A percentile compares a stretch with the other conserved stretches of the same genome.
Evolutionary conservation across 345 rosid genomes (phyloP).

Genomic region (Corymbia maculata): DNA sequence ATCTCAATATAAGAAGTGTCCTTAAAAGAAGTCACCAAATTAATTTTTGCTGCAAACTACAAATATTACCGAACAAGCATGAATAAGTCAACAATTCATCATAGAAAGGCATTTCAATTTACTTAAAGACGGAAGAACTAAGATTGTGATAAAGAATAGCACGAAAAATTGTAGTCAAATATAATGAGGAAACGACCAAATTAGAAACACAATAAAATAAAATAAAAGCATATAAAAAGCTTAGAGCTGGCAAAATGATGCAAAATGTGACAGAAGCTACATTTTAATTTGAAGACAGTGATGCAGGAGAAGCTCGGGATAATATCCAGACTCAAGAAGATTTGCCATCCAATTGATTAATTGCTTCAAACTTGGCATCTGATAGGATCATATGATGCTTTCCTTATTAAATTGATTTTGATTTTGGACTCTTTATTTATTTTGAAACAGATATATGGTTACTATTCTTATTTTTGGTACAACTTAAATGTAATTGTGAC

Average conservation of each 20-base stretch:
- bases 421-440: not conserved
- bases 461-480: not conserved
- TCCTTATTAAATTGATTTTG: not conserved
- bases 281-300: not conserved
- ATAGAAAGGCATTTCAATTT: not conserved
- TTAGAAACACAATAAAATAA: not conserved
- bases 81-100: conserved; percentile 7
- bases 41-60: conserved; percentile 78
- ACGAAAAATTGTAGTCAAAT: not conserved
- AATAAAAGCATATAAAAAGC: not conserved
- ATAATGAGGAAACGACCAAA: not conserved
- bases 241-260: not conserved
- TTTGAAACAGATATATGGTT: not conserved
- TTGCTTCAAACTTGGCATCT: not conserved
- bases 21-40: conserved; percentile 84
- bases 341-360: not conserved
- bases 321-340: not conserved
- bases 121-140: not conserved
- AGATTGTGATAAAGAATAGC: not conserved
- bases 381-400: not conserved
- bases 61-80: conserved; percentile 13
- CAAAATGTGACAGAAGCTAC: not conserved
- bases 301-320: not conserved
- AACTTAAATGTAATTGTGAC: not conserved
- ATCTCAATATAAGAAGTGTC: conserved; percentile 81